These are phyloP conservation scores for Glebionis coronaria DNA, from an alignment of 129 eudicot species.

Conservation along the genomic window DNA sequence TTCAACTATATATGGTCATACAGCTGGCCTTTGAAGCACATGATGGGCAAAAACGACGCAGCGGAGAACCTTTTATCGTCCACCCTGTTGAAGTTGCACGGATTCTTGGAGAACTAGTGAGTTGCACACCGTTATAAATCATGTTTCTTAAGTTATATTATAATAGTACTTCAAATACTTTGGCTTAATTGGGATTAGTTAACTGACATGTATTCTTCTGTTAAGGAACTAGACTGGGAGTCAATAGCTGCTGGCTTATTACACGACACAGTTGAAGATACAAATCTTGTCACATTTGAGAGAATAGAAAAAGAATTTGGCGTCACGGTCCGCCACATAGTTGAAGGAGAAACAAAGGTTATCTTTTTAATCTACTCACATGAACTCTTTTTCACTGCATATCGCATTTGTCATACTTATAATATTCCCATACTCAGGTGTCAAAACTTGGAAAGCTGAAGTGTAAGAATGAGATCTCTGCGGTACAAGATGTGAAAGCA, in stretches of 20 bases:
- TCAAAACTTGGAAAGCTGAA: slow-evolving; percentile 93
- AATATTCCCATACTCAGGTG: slow-evolving; percentile 44
- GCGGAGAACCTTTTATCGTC: slow-evolving; percentile 97
- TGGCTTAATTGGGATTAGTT: not conserved
- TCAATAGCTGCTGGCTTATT: slow-evolving; percentile 95
- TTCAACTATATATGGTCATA: slow-evolving; percentile 18
- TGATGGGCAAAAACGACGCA: slow-evolving; percentile 95
- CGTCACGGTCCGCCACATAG: slow-evolving; percentile 82
- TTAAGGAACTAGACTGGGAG: slow-evolving; percentile 96
- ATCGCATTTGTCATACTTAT: slow-evolving; percentile 9
- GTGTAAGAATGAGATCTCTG: slow-evolving; percentile 62
- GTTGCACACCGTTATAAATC: slow-evolving; percentile 26
- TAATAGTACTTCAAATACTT: not conserved
- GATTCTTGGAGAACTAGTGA: slow-evolving; percentile 91
- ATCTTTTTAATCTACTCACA: slow-evolving; percentile 4
- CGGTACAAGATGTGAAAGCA: slow-evolving; percentile 92
- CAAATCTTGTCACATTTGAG: slow-evolving; percentile 85
- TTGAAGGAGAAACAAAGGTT: slow-evolving; percentile 99
- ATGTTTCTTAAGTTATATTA: slow-evolving; percentile 10
- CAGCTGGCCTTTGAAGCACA: slow-evolving; percentile 99
- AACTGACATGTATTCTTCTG: slow-evolving; percentile 11
- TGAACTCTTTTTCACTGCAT: not conserved
- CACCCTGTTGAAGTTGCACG: slow-evolving; percentile 99
- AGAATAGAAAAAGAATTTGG: slow-evolving; percentile 85
- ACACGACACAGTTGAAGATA: slow-evolving; percentile 96